Evolutionary conservation across 176 grass and related monocot genomes (phyloP).

Genomic region (Thalia dealbata): DNA sequence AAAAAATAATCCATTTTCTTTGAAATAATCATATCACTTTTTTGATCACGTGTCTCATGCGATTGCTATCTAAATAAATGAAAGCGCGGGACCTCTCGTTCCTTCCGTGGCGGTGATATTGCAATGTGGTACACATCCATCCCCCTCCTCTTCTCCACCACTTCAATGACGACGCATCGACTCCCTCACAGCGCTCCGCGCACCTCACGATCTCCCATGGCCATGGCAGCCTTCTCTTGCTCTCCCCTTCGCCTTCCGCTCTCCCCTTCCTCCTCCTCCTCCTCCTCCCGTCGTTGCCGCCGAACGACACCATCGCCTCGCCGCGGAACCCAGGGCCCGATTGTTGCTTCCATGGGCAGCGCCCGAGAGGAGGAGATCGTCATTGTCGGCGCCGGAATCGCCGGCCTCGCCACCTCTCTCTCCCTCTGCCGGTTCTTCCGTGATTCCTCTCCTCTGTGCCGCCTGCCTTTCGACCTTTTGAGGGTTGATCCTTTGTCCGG

Average conservation of each 20-base stretch:
- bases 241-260: background rate
- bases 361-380: constrained; percentile 34
- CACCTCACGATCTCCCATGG: background rate
- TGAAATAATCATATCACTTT: no score
- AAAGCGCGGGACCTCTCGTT: background rate
- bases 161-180: background rate
- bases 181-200: background rate
- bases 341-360: background rate
- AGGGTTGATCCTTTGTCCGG: background rate
- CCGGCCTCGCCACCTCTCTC: constrained; percentile 60
- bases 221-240: constrained; percentile 2
- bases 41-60: no score
- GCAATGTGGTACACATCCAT: background rate
- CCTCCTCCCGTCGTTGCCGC: background rate
- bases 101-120: background rate
- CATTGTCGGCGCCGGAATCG: constrained; percentile 78
- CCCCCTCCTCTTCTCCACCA: background rate
- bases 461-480: background rate
- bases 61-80: no score
- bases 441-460: no score
- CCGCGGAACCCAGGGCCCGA: background rate
- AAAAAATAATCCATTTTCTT: no score
- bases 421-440: constrained; percentile 28
- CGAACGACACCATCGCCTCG: background rate
- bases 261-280: background rate